Conservation (phyloP, 176 grass and related monocot species). For the Musa troglodytarum region DNA sequence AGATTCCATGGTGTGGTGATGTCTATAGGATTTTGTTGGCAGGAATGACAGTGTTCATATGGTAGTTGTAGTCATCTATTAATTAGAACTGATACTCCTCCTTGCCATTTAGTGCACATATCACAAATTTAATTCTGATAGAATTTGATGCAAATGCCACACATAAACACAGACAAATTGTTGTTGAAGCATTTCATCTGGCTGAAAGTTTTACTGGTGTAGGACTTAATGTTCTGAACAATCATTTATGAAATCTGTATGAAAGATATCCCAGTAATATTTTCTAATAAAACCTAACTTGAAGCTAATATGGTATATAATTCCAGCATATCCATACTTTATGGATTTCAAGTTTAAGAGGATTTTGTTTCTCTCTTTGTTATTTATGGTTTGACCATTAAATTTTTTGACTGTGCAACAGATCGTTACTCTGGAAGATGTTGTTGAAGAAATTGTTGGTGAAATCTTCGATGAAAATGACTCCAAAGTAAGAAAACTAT, state of each 20-base stretch:
- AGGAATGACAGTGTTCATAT: too few species aligned
- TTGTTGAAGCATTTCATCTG: too few species aligned
- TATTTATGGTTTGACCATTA: not conserved
- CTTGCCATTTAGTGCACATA: too few species aligned
- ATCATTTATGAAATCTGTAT: not conserved
- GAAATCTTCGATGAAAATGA: slow-evolving; percentile 99
- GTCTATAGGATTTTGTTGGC: too few species aligned
- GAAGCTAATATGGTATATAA: not conserved
- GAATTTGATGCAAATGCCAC: too few species aligned
- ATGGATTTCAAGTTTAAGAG: not conserved
- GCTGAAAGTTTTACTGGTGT: too few species aligned
- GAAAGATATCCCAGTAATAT: not conserved
- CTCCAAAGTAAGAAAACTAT: slow-evolving; percentile 57
- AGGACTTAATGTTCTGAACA: too few species aligned
- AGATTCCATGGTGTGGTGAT: not conserved
- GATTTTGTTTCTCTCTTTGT: not conserved
- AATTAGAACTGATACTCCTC: too few species aligned
- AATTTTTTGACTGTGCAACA: slow-evolving; percentile 16
- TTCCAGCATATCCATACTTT: not conserved
- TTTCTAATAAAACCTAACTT: not conserved
- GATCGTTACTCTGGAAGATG: slow-evolving; percentile 98
- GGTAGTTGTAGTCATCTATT: too few species aligned
- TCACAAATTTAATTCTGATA: too few species aligned
- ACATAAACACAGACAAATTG: too few species aligned
- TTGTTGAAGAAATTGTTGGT: slow-evolving; percentile 96